Conservation (phyloP, 139 green algal genomes). For the Raphidocelis subcapitata region DNA sequence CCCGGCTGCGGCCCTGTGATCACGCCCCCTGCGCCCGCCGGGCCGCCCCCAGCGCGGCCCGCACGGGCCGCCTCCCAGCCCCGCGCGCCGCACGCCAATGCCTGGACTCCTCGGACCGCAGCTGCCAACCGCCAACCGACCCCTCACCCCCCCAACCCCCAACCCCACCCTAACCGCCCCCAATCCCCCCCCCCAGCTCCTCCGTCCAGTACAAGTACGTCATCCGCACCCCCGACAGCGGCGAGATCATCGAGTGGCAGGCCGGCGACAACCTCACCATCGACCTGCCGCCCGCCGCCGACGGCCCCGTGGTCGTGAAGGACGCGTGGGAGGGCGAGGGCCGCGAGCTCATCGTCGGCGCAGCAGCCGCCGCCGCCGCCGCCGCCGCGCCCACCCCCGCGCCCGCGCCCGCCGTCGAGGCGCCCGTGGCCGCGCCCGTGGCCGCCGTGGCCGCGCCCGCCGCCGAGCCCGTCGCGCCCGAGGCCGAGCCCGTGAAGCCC, state of each 20-base stretch:
- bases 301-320: neutral
- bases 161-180: neutral
- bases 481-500: too few relatives aligned
- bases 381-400: too few relatives aligned
- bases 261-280: neutral
- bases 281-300: neutral
- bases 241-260: conserved; percentile 12
- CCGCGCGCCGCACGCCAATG: neutral
- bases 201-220: conserved; percentile 29
- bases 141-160: neutral
- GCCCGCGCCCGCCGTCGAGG: too few relatives aligned
- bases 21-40: neutral
- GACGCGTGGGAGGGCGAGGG: conserved; percentile 8
- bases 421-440: too few relatives aligned
- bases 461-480: too few relatives aligned
- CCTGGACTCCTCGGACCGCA: neutral
- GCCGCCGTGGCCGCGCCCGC: too few relatives aligned
- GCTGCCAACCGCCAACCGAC: neutral
- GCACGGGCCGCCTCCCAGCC: too few relatives aligned
- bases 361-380: too few relatives aligned
- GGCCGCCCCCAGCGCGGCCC: too few relatives aligned
- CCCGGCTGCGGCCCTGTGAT: neutral
- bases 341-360: conserved; percentile 5
- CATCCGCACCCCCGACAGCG: neutral
- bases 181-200: conserved; percentile 1